Conservation (phyloP, 352 stramenopile species). For the Pythium apleroticum region DNA sequence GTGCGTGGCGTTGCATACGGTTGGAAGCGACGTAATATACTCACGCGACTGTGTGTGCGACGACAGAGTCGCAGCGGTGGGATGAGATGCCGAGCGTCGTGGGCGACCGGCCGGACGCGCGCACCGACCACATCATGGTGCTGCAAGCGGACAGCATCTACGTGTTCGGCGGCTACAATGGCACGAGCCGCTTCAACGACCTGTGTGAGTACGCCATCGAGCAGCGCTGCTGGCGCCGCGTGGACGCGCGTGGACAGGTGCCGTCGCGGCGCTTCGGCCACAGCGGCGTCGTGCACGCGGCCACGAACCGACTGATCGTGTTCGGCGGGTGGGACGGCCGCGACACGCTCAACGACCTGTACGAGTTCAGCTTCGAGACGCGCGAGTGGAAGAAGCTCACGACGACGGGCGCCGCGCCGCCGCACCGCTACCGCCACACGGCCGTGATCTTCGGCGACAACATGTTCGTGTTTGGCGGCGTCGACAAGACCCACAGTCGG, state of each 20-base stretch:
- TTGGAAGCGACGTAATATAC: no score
- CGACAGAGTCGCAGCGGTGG: constrained; percentile 55
- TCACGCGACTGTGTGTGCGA: no score
- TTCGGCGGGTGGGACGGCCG: background rate
- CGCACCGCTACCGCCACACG: constrained; percentile 84
- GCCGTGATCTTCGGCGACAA: constrained; percentile 81
- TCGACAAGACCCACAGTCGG: constrained; percentile 87
- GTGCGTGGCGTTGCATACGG: no score
- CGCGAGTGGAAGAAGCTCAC: constrained; percentile 69
- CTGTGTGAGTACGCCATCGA: constrained; percentile 72
- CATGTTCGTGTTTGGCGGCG: constrained; percentile 90
- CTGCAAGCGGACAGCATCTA: constrained; percentile 78
- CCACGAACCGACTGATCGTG: constrained; percentile 19
- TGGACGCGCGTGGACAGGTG: constrained; percentile 46
- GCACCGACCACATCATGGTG: constrained; percentile 89
- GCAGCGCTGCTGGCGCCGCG: constrained; percentile 49
- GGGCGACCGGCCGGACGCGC: constrained; percentile 62
- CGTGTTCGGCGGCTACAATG: constrained; percentile 89
- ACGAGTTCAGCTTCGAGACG: constrained; percentile 72
- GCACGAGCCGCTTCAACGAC: constrained; percentile 80
- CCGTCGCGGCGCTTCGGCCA: constrained; percentile 72
- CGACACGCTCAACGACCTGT: constrained; percentile 69
- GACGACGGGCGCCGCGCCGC: constrained; percentile 53
- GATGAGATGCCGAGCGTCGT: constrained; percentile 73
- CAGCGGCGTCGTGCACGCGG: constrained; percentile 52